Percentiles rank a stretch among this genome's conserved stretches.
phyloP scores from a whole-genome alignment of 2,329 filamentous ascomycete species.

The Allantophomopsis lycopodina region DNA sequence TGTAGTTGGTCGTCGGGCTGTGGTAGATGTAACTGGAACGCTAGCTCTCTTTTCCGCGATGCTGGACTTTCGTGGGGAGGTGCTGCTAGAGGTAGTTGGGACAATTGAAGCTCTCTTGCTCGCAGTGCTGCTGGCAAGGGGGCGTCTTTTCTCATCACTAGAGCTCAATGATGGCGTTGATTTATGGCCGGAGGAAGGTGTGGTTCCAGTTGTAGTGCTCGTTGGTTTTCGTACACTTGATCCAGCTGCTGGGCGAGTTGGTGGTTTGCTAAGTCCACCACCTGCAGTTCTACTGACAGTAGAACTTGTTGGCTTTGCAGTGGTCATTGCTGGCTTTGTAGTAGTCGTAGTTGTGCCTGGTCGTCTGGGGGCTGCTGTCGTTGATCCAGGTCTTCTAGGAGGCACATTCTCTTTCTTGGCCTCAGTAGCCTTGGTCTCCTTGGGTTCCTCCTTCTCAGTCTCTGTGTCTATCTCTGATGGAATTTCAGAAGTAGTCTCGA shows the following conservation, averaged over 20 bases:
- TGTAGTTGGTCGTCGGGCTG: constrained; percentile 17
- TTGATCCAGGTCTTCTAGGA: constrained; percentile 10
- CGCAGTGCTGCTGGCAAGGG: constrained; percentile 7
- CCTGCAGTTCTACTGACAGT: constrained; percentile 11
- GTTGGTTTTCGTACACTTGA: constrained; percentile 15
- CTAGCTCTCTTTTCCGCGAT: constrained; percentile 9
- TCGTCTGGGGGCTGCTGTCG: constrained; percentile 11
- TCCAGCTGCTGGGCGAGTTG: constrained; percentile 13
- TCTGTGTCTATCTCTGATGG: constrained; percentile 11
- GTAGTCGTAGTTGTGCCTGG: constrained; percentile 5
- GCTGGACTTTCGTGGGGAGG: constrained; percentile 1
- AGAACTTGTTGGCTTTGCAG: constrained; percentile 12
- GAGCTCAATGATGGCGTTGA: constrained; percentile 15
- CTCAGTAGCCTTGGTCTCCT: constrained; percentile 5
- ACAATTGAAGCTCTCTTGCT: constrained; percentile 16
- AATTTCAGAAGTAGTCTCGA: no score
- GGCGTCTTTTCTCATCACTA: constrained; percentile 18
- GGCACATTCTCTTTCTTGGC: constrained; percentile 17
- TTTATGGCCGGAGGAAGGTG: constrained; percentile 14
- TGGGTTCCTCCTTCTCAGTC: constrained; percentile 11
- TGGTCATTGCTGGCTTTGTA: constrained; percentile 11
- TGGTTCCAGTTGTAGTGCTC: constrained; percentile 15
- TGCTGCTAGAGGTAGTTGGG: constrained; percentile 4
- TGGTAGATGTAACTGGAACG: constrained; percentile 7
- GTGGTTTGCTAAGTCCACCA: constrained; percentile 19